Evolutionary conservation across 2,329 filamentous ascomycete species (phyloP).

Genomic region (Aureobasidium sp.): DNA sequence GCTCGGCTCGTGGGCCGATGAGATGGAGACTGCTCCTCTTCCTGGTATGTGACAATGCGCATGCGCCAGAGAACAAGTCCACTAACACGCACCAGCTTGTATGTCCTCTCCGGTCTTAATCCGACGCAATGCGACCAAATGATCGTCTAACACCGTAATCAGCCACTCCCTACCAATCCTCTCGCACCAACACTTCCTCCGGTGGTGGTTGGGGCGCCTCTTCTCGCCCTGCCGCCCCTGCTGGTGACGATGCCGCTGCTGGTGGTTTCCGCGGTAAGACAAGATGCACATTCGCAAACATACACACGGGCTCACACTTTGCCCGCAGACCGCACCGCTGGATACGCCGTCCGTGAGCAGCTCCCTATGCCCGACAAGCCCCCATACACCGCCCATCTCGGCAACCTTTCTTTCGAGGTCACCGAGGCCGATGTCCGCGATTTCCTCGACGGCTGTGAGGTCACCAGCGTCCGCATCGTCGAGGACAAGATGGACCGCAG

Average conservation of each 20-base stretch:
- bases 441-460: conserved; percentile 76
- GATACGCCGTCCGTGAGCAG: conserved; percentile 53
- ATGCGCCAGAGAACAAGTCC: too few species aligned
- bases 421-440: conserved; percentile 73
- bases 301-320: not conserved
- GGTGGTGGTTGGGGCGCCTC: not conserved
- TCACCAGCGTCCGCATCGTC: conserved; percentile 89
- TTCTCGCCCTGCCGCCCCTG: conserved; percentile 3
- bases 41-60: conserved; percentile 15
- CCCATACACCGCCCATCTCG: conserved; percentile 90
- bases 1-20: conserved; percentile 94
- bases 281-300: not conserved
- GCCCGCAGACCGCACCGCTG: conserved; percentile 25
- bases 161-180: not conserved
- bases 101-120: not conserved
- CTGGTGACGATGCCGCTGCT: conserved; percentile 1
- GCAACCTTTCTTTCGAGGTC: conserved; percentile 93
- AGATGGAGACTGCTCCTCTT: conserved; percentile 61
- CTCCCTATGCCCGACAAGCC: conserved; percentile 85
- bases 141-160: not conserved
- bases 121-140: not conserved
- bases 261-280: conserved; percentile 11
- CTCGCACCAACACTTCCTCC: conserved; percentile 2
- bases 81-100: conserved; percentile 6
- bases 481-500: conserved; percentile 91